Evolutionary conservation across 768 basidiomycete genomes (phyloP), one percentile per base, ranked within the genome.

Genomic region (Boletus eberwhitei): DNA sequence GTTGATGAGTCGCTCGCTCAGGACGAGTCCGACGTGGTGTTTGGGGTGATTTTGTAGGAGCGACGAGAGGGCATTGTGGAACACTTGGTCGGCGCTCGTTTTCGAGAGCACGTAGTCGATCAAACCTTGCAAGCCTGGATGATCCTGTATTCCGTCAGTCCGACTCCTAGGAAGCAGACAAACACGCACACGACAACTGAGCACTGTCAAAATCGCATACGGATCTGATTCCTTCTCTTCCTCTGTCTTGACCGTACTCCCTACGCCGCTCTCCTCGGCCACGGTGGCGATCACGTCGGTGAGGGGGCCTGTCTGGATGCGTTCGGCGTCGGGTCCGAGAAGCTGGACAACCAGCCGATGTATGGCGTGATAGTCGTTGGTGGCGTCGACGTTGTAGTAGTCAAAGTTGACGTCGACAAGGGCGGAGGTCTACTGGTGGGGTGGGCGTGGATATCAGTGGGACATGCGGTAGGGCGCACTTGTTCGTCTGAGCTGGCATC

Each of bases 161-260:
- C 16, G 16, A 12, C n/a, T 5, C 42, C 6, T 4, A 26, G 16
- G 9, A 9, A 8, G 7, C 45, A n/a, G 3, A 13, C 7, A 11
- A 3, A 14, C 31, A 65, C 74, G 59, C 54, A 89, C 87, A 59
- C 81, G 79, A 65, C 92, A 79, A 67, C 96, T 92, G 24, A 98
- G 67, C 41, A 90, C 88, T 7, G 89, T 93, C 50, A 98, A 71
- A 41, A 95, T 75, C 3, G 93, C 93, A 64, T 87, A 94, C 11
- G 96, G 94, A 73, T 97, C 95, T 4, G 65, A 50, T 0, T 48
- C 63, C 5, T 62, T 68, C 9, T 64, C 65, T 26, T 71, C 68
- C 13, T 98, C 95, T 12, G 89, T 91, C 74, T 98, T 98, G 64
- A 98, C 85, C 0, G 90, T 93, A 34, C 90, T 90, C 17, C 96